Evolutionary conservation across 2,329 filamentous ascomycete species (phyloP).

Genomic region (Pyrenochaeta sp.): DNA sequence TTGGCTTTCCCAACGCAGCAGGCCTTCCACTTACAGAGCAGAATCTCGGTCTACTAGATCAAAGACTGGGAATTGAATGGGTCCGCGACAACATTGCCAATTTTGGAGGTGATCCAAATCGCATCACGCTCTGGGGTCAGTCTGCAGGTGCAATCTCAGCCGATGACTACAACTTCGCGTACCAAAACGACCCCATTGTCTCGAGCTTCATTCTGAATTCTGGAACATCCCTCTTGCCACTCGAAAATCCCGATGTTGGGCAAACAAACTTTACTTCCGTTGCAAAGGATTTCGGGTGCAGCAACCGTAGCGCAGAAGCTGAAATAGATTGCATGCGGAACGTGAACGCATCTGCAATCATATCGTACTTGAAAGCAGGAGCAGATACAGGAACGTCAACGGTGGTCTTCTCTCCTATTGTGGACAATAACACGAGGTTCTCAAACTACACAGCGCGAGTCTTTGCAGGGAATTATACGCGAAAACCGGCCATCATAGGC

Average conservation of each 20-base stretch:
- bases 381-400: conserved; percentile 32
- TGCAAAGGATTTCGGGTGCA: conserved; percentile 46
- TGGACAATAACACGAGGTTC: conserved; percentile 44
- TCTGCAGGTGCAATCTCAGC: conserved; percentile 49
- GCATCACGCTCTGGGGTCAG: conserved; percentile 52
- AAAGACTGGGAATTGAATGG: conserved; percentile 50
- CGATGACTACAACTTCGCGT: conserved; percentile 60
- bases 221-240: conserved; percentile 22
- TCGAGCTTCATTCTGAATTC: conserved; percentile 35
- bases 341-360: conserved; percentile 37
- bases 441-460: conserved; percentile 44
- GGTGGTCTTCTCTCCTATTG: conserved; percentile 36
- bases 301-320: conserved; percentile 16
- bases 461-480: conserved; percentile 33
- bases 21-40: conserved; percentile 37
- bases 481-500: conserved; percentile 47
- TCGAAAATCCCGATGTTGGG: conserved; percentile 22
- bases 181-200: conserved; percentile 57
- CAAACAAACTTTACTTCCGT: conserved; percentile 51
- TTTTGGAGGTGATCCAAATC: conserved; percentile 43
- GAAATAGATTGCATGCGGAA: conserved; percentile 50
- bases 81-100: conserved; percentile 49
- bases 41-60: conserved; percentile 52
- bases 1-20: conserved; percentile 50
- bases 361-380: conserved; percentile 41